Evolutionary conservation across 139 green algal species (phyloP).

Genomic region (Chlamydomonas incerta): DNA sequence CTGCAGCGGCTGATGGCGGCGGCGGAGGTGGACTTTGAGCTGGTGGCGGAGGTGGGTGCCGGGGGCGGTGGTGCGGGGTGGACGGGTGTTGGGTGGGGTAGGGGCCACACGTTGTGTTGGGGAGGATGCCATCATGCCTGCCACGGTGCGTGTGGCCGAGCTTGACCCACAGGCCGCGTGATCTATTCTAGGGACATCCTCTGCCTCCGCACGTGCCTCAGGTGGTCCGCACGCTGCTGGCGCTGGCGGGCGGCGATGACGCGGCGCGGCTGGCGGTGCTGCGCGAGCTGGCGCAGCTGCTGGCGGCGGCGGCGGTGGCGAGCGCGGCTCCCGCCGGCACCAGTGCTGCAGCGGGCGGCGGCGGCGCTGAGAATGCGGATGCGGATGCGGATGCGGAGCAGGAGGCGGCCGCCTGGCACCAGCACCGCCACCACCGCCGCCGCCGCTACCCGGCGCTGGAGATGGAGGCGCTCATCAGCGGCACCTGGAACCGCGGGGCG

Average conservation of each 20-base stretch:
- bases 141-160: too few species aligned
- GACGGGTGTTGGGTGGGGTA: too few species aligned
- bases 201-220: too few species aligned
- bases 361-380: too few species aligned
- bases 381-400: too few species aligned
- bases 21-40: neutral
- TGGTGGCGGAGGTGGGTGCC: neutral
- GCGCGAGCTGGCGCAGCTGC: constrained; percentile 17
- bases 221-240: constrained; percentile 1
- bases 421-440: too few species aligned
- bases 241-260: constrained; percentile 30
- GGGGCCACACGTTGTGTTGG: neutral
- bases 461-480: constrained; percentile 16
- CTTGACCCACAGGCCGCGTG: too few species aligned
- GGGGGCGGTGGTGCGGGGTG: neutral
- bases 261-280: constrained; percentile 3
- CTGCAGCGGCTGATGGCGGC: constrained; percentile 18
- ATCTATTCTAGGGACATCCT: too few species aligned
- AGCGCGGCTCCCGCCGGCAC: neutral
- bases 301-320: neutral
- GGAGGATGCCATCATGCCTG: too few species aligned
- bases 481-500: constrained; percentile 31
- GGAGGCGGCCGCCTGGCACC: too few species aligned
- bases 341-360: too few species aligned
- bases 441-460: neutral